phyloP scores from a whole-genome alignment of 2,329 filamentous ascomycete species.

The Dothideomycetidae sp. region DNA sequence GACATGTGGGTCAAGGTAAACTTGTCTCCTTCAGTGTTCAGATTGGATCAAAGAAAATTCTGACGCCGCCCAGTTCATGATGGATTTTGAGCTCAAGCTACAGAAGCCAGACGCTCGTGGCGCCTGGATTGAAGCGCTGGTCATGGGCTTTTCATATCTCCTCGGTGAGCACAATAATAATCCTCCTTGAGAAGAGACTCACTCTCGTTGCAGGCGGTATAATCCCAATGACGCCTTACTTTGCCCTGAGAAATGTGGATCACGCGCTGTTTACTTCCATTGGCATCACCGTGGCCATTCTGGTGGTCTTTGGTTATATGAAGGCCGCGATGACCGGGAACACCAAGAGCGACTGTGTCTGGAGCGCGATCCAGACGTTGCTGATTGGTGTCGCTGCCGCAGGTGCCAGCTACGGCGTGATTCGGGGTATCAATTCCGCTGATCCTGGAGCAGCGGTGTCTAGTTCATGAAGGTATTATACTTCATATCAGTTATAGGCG shows the following conservation, averaged over 20 bases:
- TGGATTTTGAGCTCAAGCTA: constrained; percentile 43
- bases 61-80: constrained; percentile 35
- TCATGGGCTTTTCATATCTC: constrained; percentile 27
- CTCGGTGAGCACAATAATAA: constrained; percentile 15
- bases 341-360: constrained; percentile 15
- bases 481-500: too few species aligned
- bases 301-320: constrained; percentile 38
- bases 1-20: constrained; percentile 33
- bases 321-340: constrained; percentile 28
- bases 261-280: constrained; percentile 35
- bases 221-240: constrained; percentile 39
- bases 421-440: too few species aligned
- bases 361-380: constrained; percentile 24
- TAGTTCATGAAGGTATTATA: too few species aligned
- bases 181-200: too few species aligned
- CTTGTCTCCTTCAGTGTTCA: too few species aligned
- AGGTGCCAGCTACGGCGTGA: constrained; percentile 25
- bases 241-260: constrained; percentile 26
- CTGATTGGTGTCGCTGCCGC: constrained; percentile 24
- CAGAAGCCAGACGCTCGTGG: constrained; percentile 28
- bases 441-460: too few species aligned
- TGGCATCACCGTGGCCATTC: constrained; percentile 34
- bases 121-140: constrained; percentile 33
- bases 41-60: too few species aligned
- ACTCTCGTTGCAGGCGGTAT: constrained; percentile 23